Percentiles rank a stretch among this genome's conserved stretches.
phyloP scores from a whole-genome alignment of 2,329 filamentous ascomycete genomes.

The Colletotrichum godetiae region DNA sequence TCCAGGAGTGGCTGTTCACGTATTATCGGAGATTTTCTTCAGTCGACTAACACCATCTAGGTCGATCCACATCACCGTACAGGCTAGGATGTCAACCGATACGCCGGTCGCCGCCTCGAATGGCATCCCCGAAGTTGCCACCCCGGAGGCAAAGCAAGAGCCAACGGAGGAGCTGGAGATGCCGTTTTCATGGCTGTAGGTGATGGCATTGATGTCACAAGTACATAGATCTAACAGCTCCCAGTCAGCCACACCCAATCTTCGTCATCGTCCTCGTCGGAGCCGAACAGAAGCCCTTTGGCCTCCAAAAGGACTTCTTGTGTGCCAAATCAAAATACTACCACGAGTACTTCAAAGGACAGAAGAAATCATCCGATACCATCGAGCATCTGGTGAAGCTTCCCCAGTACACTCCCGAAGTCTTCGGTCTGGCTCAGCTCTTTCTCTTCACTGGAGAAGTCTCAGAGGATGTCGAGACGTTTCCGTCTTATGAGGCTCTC shows the following conservation, averaged over 20 bases:
- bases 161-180: conserved; percentile 4
- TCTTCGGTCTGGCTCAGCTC: conserved; percentile 66
- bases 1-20: neutral
- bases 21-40: neutral
- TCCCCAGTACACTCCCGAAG: conserved; percentile 58
- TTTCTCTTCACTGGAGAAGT: conserved; percentile 65
- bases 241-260: conserved; percentile 64
- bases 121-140: neutral
- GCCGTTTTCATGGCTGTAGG: conserved; percentile 54
- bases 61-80: neutral
- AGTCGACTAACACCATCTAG: conserved; percentile 11
- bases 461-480: conserved; percentile 51
- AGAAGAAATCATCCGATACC: conserved; percentile 45
- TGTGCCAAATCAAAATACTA: conserved; percentile 64
- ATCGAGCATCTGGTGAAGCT: conserved; percentile 64
- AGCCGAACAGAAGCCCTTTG: conserved; percentile 63
- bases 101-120: conserved; percentile 15
- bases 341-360: conserved; percentile 54
- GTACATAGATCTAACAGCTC: conserved; percentile 28
- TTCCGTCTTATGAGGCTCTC: conserved; percentile 65
- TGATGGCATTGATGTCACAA: neutral
- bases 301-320: conserved; percentile 69
- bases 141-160: neutral
- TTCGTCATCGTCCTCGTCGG: conserved; percentile 68
- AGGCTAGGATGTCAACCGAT: conserved; percentile 21